These are phyloP conservation scores for Coemansia sp. DNA, from an alignment of 192 early-diverging fungal genomes.

Conservation along the genomic window DNA sequence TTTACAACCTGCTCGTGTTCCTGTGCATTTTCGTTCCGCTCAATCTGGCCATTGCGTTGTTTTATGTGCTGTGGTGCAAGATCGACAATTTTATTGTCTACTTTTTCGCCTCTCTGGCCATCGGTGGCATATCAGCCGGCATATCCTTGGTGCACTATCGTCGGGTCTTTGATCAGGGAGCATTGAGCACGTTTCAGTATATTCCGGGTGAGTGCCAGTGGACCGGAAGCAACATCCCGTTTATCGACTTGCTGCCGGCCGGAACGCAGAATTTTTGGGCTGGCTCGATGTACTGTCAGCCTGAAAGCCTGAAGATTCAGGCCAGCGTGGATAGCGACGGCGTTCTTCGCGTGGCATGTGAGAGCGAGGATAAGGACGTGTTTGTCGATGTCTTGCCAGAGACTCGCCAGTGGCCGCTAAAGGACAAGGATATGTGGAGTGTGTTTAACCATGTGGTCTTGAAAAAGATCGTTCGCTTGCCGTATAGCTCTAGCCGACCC, in stretches of 20 bases:
- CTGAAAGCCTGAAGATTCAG: conserved; percentile 26
- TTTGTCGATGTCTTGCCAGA: conserved; percentile 56
- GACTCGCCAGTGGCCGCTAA: conserved; percentile 51
- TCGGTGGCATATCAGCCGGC: conserved; percentile 12
- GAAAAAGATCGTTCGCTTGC: conserved; percentile 17
- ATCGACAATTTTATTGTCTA: conserved; percentile 38
- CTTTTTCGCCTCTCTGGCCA: conserved; percentile 22
- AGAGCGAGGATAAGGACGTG: background rate
- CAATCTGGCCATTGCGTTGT: conserved; percentile 44
- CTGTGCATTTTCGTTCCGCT: conserved; percentile 54
- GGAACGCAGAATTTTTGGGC: conserved; percentile 64
- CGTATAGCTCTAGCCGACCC: conserved; percentile 16
- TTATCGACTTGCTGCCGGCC: conserved; percentile 55
- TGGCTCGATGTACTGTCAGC: conserved; percentile 41
- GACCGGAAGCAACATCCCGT: conserved; percentile 54
- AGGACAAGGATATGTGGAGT: conserved; percentile 50
- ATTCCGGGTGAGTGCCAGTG: conserved; percentile 50
- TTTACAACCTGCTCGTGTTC: conserved; percentile 61
- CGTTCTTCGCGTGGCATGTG: conserved; percentile 37
- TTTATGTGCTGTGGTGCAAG: conserved; percentile 37
- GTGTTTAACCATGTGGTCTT: conserved; percentile 50
- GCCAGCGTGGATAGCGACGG: conserved; percentile 45
- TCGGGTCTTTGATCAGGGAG: conserved; percentile 43
- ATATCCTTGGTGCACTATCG: conserved; percentile 47
- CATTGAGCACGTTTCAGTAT: conserved; percentile 8